Evolutionary conservation across 257 asterid genomes (phyloP).

Genomic region (Galeopsis tetrahit): DNA sequence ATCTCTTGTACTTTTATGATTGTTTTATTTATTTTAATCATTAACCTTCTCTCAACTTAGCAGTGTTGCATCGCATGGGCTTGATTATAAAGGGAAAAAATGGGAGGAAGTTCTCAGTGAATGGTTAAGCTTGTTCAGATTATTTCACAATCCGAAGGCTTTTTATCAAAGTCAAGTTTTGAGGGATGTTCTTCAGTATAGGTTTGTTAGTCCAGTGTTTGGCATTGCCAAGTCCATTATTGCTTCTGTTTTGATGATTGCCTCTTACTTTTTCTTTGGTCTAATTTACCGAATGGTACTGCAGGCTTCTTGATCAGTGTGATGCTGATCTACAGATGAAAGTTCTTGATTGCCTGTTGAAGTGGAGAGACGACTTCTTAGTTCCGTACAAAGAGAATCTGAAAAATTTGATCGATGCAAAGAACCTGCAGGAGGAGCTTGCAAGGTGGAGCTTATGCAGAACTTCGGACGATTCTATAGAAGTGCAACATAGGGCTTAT

Average conservation of each 20-base stretch:
- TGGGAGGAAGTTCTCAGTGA: constrained; percentile 77
- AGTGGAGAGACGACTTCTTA: constrained; percentile 85
- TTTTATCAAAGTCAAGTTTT: constrained; percentile 58
- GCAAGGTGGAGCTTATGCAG: constrained; percentile 87
- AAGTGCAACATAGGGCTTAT: constrained; percentile 62
- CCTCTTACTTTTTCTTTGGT: neutral
- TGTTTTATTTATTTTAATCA: constrained; percentile 25
- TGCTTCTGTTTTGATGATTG: constrained; percentile 11
- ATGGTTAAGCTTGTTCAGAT: constrained; percentile 77
- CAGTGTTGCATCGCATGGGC: constrained; percentile 55
- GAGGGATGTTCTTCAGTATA: constrained; percentile 70
- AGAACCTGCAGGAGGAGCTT: constrained; percentile 78
- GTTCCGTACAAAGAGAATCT: constrained; percentile 74
- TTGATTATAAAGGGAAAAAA: constrained; percentile 61
- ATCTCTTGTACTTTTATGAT: constrained; percentile 1
- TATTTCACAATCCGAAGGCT: constrained; percentile 69
- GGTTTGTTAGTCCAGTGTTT: constrained; percentile 51
- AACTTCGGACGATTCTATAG: constrained; percentile 56
- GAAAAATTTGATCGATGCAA: constrained; percentile 66
- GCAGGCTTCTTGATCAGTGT: constrained; percentile 85
- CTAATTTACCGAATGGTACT: constrained; percentile 26
- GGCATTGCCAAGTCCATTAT: constrained; percentile 11
- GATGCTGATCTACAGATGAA: constrained; percentile 84
- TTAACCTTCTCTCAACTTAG: constrained; percentile 31
- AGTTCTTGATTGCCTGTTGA: constrained; percentile 88